phyloP scores from a whole-genome alignment of 306 rosid genomes.

The apple (Malus domestica) region ASM211411v1 NC_041799.1:664001-664500 shows the following conservation, averaged over 20 bases:
- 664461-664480: too few relatives aligned
- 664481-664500: too few relatives aligned
- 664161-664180: constrained; percentile 35
- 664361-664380: too few relatives aligned
- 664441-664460: too few relatives aligned
- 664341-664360: too few relatives aligned
- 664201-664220: neutral
- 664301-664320: constrained; percentile 72
- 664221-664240: constrained; percentile 31
- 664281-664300: constrained; percentile 77
- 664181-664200: neutral
- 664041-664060: neutral
- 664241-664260: constrained; percentile 90
- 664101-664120: constrained; percentile 73
- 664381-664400: too few relatives aligned
- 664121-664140: constrained; percentile 71
- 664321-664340: neutral
- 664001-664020: neutral
- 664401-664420: too few relatives aligned
- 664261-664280: constrained; percentile 98
- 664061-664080: neutral
- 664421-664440: too few relatives aligned
- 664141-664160: constrained; percentile 81
- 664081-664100: constrained; percentile 7
- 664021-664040: neutral